A percentile compares a stretch with the other conserved stretches of the same genome.
Evolutionary conservation across 331 rosid genomes (phyloP).

Genomic region (Rhamnella rubrinervis): DNA sequence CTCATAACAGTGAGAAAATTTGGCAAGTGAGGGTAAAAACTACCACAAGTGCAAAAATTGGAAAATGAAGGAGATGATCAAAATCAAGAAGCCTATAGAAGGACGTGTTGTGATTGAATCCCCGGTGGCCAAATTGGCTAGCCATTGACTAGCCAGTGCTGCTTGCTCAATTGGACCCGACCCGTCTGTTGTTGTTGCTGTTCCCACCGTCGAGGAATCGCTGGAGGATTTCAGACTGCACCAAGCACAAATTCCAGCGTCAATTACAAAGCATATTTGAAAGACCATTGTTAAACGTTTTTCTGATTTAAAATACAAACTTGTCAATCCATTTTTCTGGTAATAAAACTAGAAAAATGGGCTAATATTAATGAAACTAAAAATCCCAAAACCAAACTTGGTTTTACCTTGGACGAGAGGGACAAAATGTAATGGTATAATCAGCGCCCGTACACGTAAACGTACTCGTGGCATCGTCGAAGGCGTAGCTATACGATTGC

Average conservation of each 20-base stretch:
- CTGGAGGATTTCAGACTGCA: constrained; percentile 61
- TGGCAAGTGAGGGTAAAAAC: background rate
- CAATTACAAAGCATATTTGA: background rate
- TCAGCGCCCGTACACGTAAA: constrained; percentile 40
- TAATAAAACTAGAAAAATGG: background rate
- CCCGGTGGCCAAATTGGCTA: constrained; percentile 81
- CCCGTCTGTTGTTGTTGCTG: constrained; percentile 3
- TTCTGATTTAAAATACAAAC: too few species aligned
- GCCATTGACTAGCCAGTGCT: constrained; percentile 53
- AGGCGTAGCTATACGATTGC: constrained; percentile 45
- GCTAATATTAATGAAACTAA: background rate
- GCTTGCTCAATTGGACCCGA: constrained; percentile 41
- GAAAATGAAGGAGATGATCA: constrained; percentile 35
- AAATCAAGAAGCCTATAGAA: constrained; percentile 25
- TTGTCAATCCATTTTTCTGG: too few species aligned
- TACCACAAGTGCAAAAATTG: constrained; percentile 22
- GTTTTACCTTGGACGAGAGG: constrained; percentile 29
- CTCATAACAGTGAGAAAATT: background rate
- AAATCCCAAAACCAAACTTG: background rate
- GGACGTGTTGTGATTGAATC: constrained; percentile 22
- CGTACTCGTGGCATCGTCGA: constrained; percentile 45
- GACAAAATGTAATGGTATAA: constrained; percentile 41
- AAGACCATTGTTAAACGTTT: too few species aligned
- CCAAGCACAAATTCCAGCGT: background rate
- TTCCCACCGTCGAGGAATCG: constrained; percentile 33